Evolutionary conservation across 2,329 filamentous ascomycete genomes (phyloP).

Genomic region (Penicillium sp.): DNA sequence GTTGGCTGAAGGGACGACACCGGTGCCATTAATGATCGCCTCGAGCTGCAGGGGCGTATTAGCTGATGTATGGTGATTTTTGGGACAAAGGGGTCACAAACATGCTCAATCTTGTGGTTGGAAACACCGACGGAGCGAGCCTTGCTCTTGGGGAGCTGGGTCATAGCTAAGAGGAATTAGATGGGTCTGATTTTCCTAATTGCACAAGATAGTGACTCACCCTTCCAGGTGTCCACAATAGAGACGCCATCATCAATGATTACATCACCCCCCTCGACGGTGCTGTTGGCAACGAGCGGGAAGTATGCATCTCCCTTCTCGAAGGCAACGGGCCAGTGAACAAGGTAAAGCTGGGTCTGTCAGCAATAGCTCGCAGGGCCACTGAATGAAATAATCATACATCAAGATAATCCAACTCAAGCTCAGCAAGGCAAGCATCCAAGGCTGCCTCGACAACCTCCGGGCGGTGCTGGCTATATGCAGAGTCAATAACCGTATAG

Average conservation of each 20-base stretch:
- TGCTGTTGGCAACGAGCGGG: slow-evolving; percentile 43
- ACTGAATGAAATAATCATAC: slow-evolving; percentile 31
- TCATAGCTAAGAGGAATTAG: slow-evolving; percentile 37
- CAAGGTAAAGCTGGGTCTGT: slow-evolving; percentile 36
- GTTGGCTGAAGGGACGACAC: slow-evolving; percentile 62
- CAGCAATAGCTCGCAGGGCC: neutral
- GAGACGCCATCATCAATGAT: slow-evolving; percentile 47
- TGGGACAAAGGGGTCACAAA: slow-evolving; percentile 15
- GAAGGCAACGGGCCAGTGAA: slow-evolving; percentile 50
- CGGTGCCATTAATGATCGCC: slow-evolving; percentile 53
- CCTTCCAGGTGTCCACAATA: slow-evolving; percentile 45
- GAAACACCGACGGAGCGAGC: slow-evolving; percentile 43
- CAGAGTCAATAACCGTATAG: neutral
- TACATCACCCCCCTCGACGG: slow-evolving; percentile 38
- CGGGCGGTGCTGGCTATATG: slow-evolving; percentile 43
- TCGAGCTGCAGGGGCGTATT: slow-evolving; percentile 42
- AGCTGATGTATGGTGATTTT: neutral
- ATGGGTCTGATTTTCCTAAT: neutral
- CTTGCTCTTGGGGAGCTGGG: slow-evolving; percentile 43
- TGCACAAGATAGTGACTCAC: slow-evolving; percentile 16
- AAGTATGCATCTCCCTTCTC: slow-evolving; percentile 44
- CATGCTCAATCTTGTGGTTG: slow-evolving; percentile 41
- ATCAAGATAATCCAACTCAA: slow-evolving; percentile 56
- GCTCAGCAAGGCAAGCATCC: slow-evolving; percentile 51
- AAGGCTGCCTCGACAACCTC: slow-evolving; percentile 52